Evolutionary conservation across 2,329 filamentous ascomycete genomes (phyloP).

Genomic region (Cladophialophora chaetospira): DNA sequence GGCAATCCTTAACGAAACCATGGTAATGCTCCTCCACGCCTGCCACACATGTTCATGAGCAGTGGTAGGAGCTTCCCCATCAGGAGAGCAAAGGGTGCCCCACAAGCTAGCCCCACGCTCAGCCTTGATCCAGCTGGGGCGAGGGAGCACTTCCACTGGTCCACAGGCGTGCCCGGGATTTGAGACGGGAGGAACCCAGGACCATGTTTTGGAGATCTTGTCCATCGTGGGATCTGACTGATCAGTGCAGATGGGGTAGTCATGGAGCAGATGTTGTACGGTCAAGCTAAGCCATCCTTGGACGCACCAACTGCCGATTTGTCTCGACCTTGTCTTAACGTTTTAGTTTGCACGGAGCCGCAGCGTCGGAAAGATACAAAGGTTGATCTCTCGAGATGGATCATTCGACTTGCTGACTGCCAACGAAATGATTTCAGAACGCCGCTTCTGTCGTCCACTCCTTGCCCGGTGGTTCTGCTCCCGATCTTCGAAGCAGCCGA

Average conservation of each 20-base stretch:
- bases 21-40: slow-evolving; percentile 15
- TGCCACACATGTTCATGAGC: slow-evolving; percentile 6
- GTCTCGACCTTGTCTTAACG: slow-evolving; percentile 6
- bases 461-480: too few species aligned
- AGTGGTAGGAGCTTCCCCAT: slow-evolving; percentile 14
- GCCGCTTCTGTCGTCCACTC: too few species aligned
- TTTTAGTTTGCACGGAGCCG: not conserved
- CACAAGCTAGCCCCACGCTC: slow-evolving; percentile 23
- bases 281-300: slow-evolving; percentile 5
- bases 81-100: slow-evolving; percentile 17
- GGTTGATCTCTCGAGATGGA: not conserved
- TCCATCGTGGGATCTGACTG: slow-evolving; percentile 2
- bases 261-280: not conserved
- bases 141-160: slow-evolving; percentile 1
- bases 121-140: not conserved
- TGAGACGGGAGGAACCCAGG: not conserved
- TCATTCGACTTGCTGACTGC: not conserved
- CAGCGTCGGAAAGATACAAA: not conserved
- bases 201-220: slow-evolving; percentile 2
- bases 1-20: slow-evolving; percentile 13
- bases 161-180: slow-evolving; percentile 4
- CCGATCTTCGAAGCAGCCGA: not conserved
- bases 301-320: slow-evolving; percentile 9
- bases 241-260: slow-evolving; percentile 8
- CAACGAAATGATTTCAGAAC: too few species aligned